These are phyloP conservation scores for Yamadazyma friedrichii DNA, from an alignment of 1,139 yeast genomes.

Conservation along the genomic window DNA sequence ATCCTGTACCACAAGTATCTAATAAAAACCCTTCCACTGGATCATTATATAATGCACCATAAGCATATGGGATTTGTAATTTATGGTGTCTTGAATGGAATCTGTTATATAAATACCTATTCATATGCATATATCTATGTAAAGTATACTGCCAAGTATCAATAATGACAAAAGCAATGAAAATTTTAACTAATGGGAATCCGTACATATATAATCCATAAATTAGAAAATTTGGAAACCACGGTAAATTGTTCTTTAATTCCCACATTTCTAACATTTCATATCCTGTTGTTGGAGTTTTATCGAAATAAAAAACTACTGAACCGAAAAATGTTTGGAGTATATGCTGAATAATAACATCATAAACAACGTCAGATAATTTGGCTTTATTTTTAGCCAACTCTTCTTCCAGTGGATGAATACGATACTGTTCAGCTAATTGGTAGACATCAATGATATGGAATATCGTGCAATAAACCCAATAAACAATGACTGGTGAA, in stretches of 20 bases:
- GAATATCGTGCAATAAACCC: slow-evolving; percentile 74
- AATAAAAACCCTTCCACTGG: slow-evolving; percentile 90
- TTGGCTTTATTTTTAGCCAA: slow-evolving; percentile 71
- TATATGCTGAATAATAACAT: slow-evolving; percentile 80
- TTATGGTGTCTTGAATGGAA: slow-evolving; percentile 95
- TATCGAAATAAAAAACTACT: slow-evolving; percentile 55
- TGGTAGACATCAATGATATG: slow-evolving; percentile 71
- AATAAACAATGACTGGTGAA: slow-evolving; percentile 78
- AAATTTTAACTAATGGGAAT: slow-evolving; percentile 54
- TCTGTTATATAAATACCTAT: slow-evolving; percentile 68
- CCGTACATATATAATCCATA: slow-evolving; percentile 59
- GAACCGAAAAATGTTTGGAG: slow-evolving; percentile 76
- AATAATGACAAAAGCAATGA: slow-evolving; percentile 66
- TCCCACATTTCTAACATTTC: slow-evolving; percentile 72
- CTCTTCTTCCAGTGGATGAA: slow-evolving; percentile 90
- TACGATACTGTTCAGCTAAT: slow-evolving; percentile 77
- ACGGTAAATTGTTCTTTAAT: slow-evolving; percentile 34
- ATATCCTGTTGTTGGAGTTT: slow-evolving; percentile 66
- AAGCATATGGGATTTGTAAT: slow-evolving; percentile 93
- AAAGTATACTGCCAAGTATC: slow-evolving; percentile 95
- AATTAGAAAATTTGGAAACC: slow-evolving; percentile 44
- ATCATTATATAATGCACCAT: slow-evolving; percentile 92
- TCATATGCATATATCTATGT: slow-evolving; percentile 85
- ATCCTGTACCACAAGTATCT: slow-evolving; percentile 90
- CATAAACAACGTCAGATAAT: slow-evolving; percentile 65